Evolutionary conservation across 225 moss, liverwort and hornwort genomes (phyloP).

Genomic region (Antitrichia curtipendula): DNA sequence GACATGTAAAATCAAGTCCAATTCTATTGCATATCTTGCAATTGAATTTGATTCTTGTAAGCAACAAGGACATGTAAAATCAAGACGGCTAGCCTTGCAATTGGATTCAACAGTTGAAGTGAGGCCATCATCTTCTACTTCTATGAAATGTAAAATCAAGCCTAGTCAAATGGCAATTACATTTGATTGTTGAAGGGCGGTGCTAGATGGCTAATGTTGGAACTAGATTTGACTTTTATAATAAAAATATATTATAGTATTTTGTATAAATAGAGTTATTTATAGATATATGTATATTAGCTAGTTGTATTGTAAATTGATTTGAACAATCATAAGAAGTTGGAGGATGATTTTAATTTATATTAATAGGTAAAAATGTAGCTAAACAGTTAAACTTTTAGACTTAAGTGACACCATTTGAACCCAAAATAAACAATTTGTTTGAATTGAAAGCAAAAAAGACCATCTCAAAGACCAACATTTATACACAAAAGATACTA

Average conservation of each 20-base stretch:
- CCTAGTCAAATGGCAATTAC: too few relatives aligned
- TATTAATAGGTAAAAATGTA: neutral
- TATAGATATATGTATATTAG: neutral
- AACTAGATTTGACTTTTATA: neutral
- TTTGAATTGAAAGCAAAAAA: neutral
- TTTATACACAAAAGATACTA: neutral
- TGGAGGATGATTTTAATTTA: neutral
- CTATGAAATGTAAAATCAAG: too few relatives aligned
- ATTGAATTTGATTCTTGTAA: neutral
- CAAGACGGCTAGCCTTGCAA: neutral
- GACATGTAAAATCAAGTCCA: neutral
- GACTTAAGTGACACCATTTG: neutral
- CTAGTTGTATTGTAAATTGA: neutral
- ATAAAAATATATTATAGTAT: neutral
- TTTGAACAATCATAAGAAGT: neutral
- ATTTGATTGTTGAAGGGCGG: neutral
- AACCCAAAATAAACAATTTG: neutral
- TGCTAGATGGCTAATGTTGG: fast-evolving
- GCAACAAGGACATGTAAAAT: neutral
- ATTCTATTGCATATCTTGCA: neutral
- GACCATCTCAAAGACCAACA: neutral
- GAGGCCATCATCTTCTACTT: too few relatives aligned
- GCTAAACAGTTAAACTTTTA: neutral
- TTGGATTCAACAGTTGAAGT: neutral
- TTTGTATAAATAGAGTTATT: neutral